Evolutionary conservation across 2,329 filamentous ascomycete species (phyloP).

Genomic region (Sporothrix humicola): DNA sequence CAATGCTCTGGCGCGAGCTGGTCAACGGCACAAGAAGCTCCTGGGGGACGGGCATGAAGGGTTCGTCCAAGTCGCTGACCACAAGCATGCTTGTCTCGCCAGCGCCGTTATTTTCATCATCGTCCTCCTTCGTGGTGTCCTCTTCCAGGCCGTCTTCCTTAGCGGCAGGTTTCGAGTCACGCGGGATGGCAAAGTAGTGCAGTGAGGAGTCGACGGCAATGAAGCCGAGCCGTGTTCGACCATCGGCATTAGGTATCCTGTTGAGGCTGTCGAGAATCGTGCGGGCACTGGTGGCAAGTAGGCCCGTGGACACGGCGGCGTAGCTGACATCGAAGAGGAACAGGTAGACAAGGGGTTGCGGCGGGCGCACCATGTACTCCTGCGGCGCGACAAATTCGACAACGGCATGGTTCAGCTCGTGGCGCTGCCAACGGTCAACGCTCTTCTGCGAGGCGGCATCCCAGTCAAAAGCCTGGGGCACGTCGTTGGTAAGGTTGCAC

Average conservation of each 20-base stretch:
- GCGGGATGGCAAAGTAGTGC: slow-evolving; percentile 92
- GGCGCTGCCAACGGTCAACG: slow-evolving; percentile 87
- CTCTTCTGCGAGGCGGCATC: slow-evolving; percentile 89
- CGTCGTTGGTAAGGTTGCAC: slow-evolving; percentile 98
- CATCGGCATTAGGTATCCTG: slow-evolving; percentile 96
- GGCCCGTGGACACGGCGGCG: slow-evolving; percentile 83
- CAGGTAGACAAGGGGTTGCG: slow-evolving; percentile 91
- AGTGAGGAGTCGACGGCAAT: slow-evolving; percentile 93
- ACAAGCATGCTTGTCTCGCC: slow-evolving; percentile 90
- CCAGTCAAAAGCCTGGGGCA: slow-evolving; percentile 99
- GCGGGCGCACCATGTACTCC: slow-evolving; percentile 98
- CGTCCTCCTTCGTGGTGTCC: slow-evolving; percentile 52
- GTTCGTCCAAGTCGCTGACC: slow-evolving; percentile 92
- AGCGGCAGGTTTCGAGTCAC: slow-evolving; percentile 36
- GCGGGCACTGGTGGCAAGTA: slow-evolving; percentile 88
- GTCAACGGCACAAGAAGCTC: slow-evolving; percentile 88
- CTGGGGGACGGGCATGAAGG: slow-evolving; percentile 91
- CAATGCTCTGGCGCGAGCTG: slow-evolving; percentile 88
- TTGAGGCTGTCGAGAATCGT: slow-evolving; percentile 95
- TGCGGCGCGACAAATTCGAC: slow-evolving; percentile 98
- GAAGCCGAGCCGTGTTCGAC: slow-evolving; percentile 90
- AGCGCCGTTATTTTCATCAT: slow-evolving; percentile 66
- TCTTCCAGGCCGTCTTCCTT: slow-evolving; percentile 44
- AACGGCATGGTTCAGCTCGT: slow-evolving; percentile 94
- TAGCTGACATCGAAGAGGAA: slow-evolving; percentile 97